A percentile compares a stretch with the other conserved stretches of the same genome.
Conservation (phyloP, 352 stramenopile genomes). For the Globisporangium recalcitrans region DNA sequence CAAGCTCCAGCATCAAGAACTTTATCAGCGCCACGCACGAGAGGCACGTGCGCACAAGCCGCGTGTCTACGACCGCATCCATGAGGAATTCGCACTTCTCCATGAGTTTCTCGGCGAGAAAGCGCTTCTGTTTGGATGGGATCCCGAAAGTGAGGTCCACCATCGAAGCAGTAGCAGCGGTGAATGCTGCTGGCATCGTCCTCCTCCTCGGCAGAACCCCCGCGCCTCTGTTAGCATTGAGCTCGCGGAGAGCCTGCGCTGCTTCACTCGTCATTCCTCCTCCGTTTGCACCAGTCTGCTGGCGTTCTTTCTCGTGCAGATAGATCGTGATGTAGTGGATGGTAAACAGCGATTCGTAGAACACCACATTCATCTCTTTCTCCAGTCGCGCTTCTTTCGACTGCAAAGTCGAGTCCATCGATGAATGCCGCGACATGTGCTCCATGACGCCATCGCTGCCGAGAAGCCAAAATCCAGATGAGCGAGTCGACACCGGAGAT, state of each 20-base stretch:
- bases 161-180: background rate
- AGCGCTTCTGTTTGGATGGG: conserved; percentile 27
- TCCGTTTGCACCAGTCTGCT: conserved; percentile 19
- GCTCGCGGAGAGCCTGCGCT: conserved; percentile 7
- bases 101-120: conserved; percentile 41
- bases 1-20: conserved; percentile 48
- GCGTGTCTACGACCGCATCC: conserved; percentile 57
- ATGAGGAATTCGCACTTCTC: conserved; percentile 68
- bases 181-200: conserved; percentile 3
- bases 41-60: conserved; percentile 46
- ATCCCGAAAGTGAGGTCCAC: conserved; percentile 21
- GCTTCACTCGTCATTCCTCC: conserved; percentile 7
- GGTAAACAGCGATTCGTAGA: conserved; percentile 62
- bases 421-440: conserved; percentile 13
- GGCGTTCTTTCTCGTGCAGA: conserved; percentile 26
- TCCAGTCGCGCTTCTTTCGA: conserved; percentile 61
- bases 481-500: conserved; percentile 30
- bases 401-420: conserved; percentile 27
- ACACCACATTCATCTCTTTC: conserved; percentile 63
- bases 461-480: conserved; percentile 44
- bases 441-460: conserved; percentile 19
- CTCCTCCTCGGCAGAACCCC: background rate
- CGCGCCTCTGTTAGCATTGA: background rate
- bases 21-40: conserved; percentile 57
- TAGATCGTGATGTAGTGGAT: conserved; percentile 59